phyloP scores from a whole-genome alignment of 2,329 filamentous ascomycete genomes.

The Claviceps humidiphila region DNA sequence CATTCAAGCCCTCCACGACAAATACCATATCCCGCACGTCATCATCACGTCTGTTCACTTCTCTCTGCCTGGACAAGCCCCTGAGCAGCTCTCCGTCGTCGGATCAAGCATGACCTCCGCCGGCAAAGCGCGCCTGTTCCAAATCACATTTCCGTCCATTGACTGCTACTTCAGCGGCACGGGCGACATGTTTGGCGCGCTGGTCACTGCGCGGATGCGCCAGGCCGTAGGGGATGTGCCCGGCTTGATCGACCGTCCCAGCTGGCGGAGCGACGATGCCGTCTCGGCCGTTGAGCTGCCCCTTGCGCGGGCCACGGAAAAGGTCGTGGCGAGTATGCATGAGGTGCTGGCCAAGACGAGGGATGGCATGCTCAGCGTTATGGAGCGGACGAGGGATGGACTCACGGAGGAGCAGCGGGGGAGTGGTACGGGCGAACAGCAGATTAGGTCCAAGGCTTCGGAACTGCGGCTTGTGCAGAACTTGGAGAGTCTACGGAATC shows the following conservation, averaged over 20 bases:
- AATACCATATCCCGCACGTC: constrained; percentile 70
- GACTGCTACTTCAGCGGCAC: constrained; percentile 94
- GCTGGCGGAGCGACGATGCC: constrained; percentile 67
- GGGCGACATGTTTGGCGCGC: constrained; percentile 94
- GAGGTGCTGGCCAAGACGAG: constrained; percentile 60
- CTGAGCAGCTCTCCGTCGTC: constrained; percentile 52
- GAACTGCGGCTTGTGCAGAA: constrained; percentile 78
- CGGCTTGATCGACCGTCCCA: constrained; percentile 36
- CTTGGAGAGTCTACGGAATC: constrained; percentile 51
- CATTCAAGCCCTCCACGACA: constrained; percentile 63
- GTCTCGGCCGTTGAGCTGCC: constrained; percentile 61
- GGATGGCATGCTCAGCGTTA: constrained; percentile 43
- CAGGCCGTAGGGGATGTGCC: constrained; percentile 51
- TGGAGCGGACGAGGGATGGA: constrained; percentile 28
- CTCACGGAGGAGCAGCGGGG: constrained; percentile 31
- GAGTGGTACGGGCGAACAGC: constrained; percentile 44
- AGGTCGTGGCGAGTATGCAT: constrained; percentile 88
- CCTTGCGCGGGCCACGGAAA: constrained; percentile 70
- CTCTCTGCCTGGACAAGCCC: constrained; percentile 35
- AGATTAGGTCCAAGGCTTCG: constrained; percentile 68
- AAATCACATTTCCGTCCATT: constrained; percentile 72
- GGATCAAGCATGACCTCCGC: constrained; percentile 57
- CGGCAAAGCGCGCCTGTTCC: constrained; percentile 68
- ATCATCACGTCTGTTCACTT: constrained; percentile 84
- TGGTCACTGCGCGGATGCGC: constrained; percentile 76